phyloP scores from a whole-genome alignment of 2,329 filamentous ascomycete genomes.

The Paecilomyces sp. region DNA sequence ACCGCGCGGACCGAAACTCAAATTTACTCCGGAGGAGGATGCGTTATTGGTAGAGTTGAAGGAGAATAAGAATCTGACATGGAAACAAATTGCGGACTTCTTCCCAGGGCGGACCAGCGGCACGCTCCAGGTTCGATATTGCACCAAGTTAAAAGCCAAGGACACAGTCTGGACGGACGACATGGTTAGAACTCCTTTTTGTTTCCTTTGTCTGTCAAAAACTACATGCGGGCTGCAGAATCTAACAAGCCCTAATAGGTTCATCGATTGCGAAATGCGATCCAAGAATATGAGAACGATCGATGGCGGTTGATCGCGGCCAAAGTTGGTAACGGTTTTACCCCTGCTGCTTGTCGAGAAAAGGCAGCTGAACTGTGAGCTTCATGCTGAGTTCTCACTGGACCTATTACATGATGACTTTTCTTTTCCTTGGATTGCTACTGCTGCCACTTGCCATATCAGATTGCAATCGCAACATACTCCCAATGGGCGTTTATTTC shows the following conservation, averaged over 20 bases:
- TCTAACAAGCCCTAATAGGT: conserved; percentile 19
- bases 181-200: conserved; percentile 52
- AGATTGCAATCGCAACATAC: not conserved
- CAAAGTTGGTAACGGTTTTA: conserved; percentile 86
- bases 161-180: conserved; percentile 90
- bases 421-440: not conserved
- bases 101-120: conserved; percentile 87
- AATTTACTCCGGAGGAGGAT: conserved; percentile 91
- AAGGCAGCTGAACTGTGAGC: conserved; percentile 58
- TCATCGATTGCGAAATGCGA: conserved; percentile 30
- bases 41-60: conserved; percentile 81
- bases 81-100: conserved; percentile 97
- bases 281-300: conserved; percentile 49
- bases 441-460: not conserved
- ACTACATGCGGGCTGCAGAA: not conserved
- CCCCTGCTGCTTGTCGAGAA: conserved; percentile 78
- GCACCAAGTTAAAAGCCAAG: conserved; percentile 90
- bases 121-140: conserved; percentile 88
- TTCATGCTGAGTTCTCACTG: not conserved
- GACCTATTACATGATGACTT: not conserved
- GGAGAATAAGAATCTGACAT: conserved; percentile 88
- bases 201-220: not conserved
- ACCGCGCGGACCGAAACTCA: conserved; percentile 81
- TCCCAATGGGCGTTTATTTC: not conserved
- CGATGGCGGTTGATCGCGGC: conserved; percentile 88